Base-by-base conservation (phyloP, 805 yeast species). In the Candida morakotiae region DNA sequence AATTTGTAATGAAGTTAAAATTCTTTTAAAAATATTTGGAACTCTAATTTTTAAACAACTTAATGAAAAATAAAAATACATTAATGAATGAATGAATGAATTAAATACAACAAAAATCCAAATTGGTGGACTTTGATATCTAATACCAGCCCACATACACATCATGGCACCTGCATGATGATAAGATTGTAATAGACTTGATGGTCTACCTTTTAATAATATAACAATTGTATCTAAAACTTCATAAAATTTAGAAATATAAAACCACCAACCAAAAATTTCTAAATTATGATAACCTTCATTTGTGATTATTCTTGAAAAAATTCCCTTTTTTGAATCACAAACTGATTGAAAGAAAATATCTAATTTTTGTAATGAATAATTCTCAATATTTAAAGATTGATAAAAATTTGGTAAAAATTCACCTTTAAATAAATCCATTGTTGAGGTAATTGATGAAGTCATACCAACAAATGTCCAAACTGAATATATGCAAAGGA, bases 141-240 rank as follows among this genome's bases (percentile, higher is more conserved):
- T 64, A 39, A 79, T 74, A 2, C 88, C 88, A 6, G 84, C 75
- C 87, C 87, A 82, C 88, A 82, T 82, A 42, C 85, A 80, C 59
- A 82, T 63, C 79, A 82, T 82, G 34, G 88, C 88, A 18, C 88
- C 88, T 4, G 87, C 75, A 56, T 82, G 88, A 55, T 82, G 88
- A 60, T 82, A 82, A 40, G 83, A 76, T 58, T 82, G 88, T 51
- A 82, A 65, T 40, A 82, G 61, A 5, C 82, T 75, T 10, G 83
- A 75, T 11, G 79, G 82, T 53, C 71, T 69, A 29, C 88, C 88
- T 57, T 82, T 82, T 41, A 80, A 63, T 38, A 82, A 63, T 39
- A 82, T 82, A 46, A 82, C 77, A 24, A 74, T 56, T 4, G 88
- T 82, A 57, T 82, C 88, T 13, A 82, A 47, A 29, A 82, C 81